Percentiles rank a stretch among this genome's conserved stretches.
Conservation (phyloP, 805 yeast genomes). For the Kuraishia capsulata region DNA sequence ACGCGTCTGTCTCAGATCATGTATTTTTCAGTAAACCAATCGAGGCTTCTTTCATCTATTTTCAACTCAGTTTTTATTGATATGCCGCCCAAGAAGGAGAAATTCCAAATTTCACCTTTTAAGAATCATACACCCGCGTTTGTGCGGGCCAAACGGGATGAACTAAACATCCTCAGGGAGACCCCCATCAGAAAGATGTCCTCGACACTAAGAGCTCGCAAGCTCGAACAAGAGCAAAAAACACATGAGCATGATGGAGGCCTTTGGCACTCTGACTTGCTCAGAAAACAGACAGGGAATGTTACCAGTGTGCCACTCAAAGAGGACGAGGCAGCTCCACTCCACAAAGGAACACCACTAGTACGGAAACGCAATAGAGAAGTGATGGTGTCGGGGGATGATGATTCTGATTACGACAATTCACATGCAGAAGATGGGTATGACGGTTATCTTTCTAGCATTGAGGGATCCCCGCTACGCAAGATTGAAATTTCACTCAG, state of each 20-base stretch:
- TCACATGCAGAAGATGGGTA: too few species aligned
- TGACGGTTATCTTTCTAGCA: not conserved
- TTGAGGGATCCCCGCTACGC: not conserved
- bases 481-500: not conserved
- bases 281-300: too few species aligned
- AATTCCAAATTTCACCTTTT: not conserved
- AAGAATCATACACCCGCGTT: conserved; percentile 1
- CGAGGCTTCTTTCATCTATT: too few species aligned
- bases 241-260: not conserved
- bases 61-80: too few species aligned
- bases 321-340: not conserved
- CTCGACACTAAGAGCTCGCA: too few species aligned
- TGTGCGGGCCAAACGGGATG: not conserved
- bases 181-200: conserved; percentile 1
- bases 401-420: not conserved
- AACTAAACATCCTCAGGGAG: conserved; percentile 1
- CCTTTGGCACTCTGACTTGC: too few species aligned
- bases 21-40: too few species aligned
- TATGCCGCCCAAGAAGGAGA: not conserved
- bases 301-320: not conserved
- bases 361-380: not conserved
- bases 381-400: not conserved
- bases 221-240: not conserved
- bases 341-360: not conserved
- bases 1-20: too few species aligned